phyloP scores from a whole-genome alignment of 805 yeast genomes.

The Starmera dryadoides region DNA sequence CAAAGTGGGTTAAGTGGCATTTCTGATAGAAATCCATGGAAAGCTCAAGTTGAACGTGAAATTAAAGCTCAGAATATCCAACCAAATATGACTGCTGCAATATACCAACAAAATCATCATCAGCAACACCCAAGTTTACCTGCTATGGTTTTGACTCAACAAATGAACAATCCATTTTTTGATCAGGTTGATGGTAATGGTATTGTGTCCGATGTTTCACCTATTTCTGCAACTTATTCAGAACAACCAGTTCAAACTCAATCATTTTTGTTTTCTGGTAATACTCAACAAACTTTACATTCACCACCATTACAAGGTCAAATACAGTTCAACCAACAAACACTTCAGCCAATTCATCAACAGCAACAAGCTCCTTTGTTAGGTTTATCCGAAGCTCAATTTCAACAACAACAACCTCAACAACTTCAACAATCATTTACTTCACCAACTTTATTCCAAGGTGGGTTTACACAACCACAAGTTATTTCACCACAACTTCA shows the following conservation, averaged over 20 bases:
- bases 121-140: background rate
- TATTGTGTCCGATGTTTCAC: too few relatives aligned
- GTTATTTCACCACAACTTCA: background rate
- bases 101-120: background rate
- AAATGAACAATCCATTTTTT: background rate
- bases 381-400: too few relatives aligned
- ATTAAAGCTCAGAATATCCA: background rate
- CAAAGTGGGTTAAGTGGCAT: too few relatives aligned
- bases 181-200: background rate
- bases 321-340: too few relatives aligned
- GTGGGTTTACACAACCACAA: too few relatives aligned
- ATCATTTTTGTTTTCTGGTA: background rate
- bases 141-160: background rate
- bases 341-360: too few relatives aligned
- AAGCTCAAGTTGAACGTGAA: background rate
- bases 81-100: background rate
- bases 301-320: too few relatives aligned
- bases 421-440: too few relatives aligned
- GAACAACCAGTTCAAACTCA: background rate
- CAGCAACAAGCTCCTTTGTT: too few relatives aligned
- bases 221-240: background rate
- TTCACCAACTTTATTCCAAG: too few relatives aligned
- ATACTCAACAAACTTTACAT: background rate
- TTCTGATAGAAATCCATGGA: background rate
- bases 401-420: too few relatives aligned